phyloP scores from a whole-genome alignment of 495 filamentous ascomycete species.

The Hypoxylon fuscum region DNA sequence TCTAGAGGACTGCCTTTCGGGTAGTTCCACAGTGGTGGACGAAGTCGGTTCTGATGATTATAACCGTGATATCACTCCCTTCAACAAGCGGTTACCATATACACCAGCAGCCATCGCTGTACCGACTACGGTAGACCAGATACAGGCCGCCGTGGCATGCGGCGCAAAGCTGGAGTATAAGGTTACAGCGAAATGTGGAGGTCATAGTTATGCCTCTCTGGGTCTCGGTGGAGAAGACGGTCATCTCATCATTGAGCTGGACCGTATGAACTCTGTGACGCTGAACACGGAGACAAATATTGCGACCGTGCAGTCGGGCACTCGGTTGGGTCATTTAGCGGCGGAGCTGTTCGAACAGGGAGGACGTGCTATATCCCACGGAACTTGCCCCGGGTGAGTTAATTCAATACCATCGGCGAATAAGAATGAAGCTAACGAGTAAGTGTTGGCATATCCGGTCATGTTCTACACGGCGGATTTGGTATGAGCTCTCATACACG shows the following conservation, averaged over 20 bases:
- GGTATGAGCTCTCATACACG: slow-evolving; percentile 57
- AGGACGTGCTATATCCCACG: slow-evolving; percentile 54
- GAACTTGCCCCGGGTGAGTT: slow-evolving; percentile 57
- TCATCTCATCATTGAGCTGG: slow-evolving; percentile 55
- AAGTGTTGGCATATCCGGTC: slow-evolving; percentile 56
- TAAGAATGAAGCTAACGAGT: slow-evolving; percentile 14
- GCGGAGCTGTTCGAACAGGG: slow-evolving; percentile 51
- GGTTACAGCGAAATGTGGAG: slow-evolving; percentile 55
- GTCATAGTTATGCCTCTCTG: slow-evolving; percentile 58
- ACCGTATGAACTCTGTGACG: slow-evolving; percentile 54
- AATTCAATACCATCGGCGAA: neutral
- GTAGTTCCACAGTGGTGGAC: slow-evolving; percentile 46
- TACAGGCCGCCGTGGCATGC: slow-evolving; percentile 55
- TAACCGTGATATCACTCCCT: slow-evolving; percentile 49
- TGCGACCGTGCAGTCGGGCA: slow-evolving; percentile 52
- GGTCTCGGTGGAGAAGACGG: slow-evolving; percentile 59
- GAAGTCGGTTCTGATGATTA: slow-evolving; percentile 49
- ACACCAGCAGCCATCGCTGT: slow-evolving; percentile 53
- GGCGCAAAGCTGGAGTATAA: slow-evolving; percentile 52
- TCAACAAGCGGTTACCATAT: slow-evolving; percentile 52
- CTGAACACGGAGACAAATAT: slow-evolving; percentile 50
- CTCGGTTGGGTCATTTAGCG: slow-evolving; percentile 53
- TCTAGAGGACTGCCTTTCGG: slow-evolving; percentile 53
- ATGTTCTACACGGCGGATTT: slow-evolving; percentile 56
- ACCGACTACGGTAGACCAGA: slow-evolving; percentile 50